phyloP scores from a whole-genome alignment of 2,329 filamentous ascomycete species.

The Aspergillus uvarum region DNA sequence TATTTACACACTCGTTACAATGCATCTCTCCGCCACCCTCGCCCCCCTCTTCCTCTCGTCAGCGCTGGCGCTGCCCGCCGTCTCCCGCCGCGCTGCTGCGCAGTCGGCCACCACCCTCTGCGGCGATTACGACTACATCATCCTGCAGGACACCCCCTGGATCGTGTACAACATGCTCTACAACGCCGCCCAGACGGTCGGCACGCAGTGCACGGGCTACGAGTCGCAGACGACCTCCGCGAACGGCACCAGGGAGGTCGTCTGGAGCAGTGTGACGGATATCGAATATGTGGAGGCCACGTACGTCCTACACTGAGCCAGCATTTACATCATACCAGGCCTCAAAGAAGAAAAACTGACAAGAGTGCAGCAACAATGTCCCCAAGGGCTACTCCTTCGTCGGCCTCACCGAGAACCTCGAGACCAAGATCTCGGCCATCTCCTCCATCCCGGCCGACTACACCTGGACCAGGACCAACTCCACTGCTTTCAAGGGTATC shows the following conservation, averaged over 20 bases:
- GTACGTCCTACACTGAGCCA: too few species aligned
- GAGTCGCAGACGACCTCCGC: slow-evolving; percentile 29
- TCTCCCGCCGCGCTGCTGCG: background rate
- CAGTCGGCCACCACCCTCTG: slow-evolving; percentile 13
- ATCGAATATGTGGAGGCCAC: slow-evolving; percentile 36
- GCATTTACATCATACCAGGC: background rate
- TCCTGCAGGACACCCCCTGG: slow-evolving; percentile 44
- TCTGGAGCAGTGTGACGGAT: slow-evolving; percentile 42
- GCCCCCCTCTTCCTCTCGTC: background rate
- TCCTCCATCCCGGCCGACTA: slow-evolving; percentile 43
- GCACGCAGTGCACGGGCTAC: slow-evolving; percentile 44
- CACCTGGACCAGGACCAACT: slow-evolving; percentile 42
- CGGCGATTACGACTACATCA: slow-evolving; percentile 25
- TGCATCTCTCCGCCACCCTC: background rate
- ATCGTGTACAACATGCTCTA: slow-evolving; percentile 51
- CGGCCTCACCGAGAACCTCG: slow-evolving; percentile 45
- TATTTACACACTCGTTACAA: background rate
- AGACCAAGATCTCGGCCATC: slow-evolving; percentile 41
- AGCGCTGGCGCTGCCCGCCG: slow-evolving; percentile 8
- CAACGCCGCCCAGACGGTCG: slow-evolving; percentile 40
- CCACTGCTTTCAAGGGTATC: slow-evolving; percentile 43
- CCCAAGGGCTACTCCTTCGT: slow-evolving; percentile 50
- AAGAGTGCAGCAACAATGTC: slow-evolving; percentile 33
- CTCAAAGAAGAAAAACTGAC: background rate
- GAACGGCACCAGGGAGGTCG: slow-evolving; percentile 36